Base-by-base conservation (phyloP, 768 basidiomycete genomes). In the Steccherinum ochraceum region DNA sequence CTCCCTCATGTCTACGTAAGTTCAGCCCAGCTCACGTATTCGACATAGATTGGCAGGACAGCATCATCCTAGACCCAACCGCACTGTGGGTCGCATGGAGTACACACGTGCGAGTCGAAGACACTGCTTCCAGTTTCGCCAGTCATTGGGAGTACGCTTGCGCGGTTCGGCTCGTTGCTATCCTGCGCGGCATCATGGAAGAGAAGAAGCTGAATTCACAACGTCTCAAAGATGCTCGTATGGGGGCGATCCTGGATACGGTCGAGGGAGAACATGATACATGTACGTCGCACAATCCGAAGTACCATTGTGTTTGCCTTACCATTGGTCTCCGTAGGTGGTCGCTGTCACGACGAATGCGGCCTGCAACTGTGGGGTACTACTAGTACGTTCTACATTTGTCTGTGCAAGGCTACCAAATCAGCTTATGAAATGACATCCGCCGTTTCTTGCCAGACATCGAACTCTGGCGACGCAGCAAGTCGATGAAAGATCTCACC, bases 361-460 rank as follows among this genome's bases (percentile, higher is more conserved):
- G 58, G 61, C 30, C 26, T 46, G 12, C 20, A 48, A 10, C 55
- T 70, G 2, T 60, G 63, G 53, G 65, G 64, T 13, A 20, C 42
- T 46, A 54, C 52, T 18, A 70, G 69, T 69, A 45, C 55, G 69
- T 56, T 2, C n/a, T 7, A 42, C 30, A 35, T 40, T 4, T 35
- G 30, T 35, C 30, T 7, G 7, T 35, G 30, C 30, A n/a, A n/a
- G n/a, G n/a, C n/a, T n/a, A n/a, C n/a, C n/a, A n/a, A n/a, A n/a
- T n/a, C n/a, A n/a, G n/a, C n/a, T n/a, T n/a, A n/a, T n/a, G n/a
- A n/a, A n/a, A n/a, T n/a, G n/a, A n/a, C n/a, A n/a, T 35, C 30
- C 30, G 30, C 30, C 30, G 30, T 35, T 7, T 35, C 7, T 35
- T 16, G 16, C 16, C 16, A 35, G 30, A 35, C 16, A 7, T 35